Evolutionary conservation across 345 rosid species (phyloP), one percentile per base, ranked within the genome.

Genomic region (Theobroma cacao): DNA sequence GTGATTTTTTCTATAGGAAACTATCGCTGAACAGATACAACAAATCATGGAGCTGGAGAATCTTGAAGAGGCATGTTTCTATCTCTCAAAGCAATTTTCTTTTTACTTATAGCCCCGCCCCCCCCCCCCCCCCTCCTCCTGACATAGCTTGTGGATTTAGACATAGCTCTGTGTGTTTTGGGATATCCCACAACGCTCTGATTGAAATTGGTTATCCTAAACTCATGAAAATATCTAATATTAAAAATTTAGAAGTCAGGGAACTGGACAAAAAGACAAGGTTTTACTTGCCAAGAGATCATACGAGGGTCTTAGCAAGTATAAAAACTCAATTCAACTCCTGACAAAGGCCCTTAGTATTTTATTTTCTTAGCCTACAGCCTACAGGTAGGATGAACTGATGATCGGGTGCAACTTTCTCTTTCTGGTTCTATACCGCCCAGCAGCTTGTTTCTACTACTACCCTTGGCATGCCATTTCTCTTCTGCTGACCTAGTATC

Each of bases 21-120:
- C 79, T 78, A 84, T 92, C 59, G 84, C 97, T 50, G 92, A 92
- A 76, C 97, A 92, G 84, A 92, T 96, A 85, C 88, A 88, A 72
- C 95, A 93, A 75, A 88, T 93, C 75, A 92, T 93, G 97, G 99
- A 95, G 85, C 91, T 95, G 10, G 98, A 95, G 83, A 92, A 93
- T 81, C 96, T 95, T 82, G 98, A 95, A 87, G 99, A 92, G 97
- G 99, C 83, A 85, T 53, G 80, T 71, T 60, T 52, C 66, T 33
- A 33, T 80, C 43, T 52, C 80, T 75, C 52, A 22, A 24, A 62
- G 36, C 20, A 34, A n/a, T 17, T 30, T 45, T 33, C 7, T n/a
- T 33, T 33, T 61, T 15, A 30, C n/a, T 61, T 30, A n/a, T n/a
- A n/a, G n/a, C n/a, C n/a, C n/a, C n/a, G n/a, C n/a, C n/a, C n/a